Conservation (phyloP, 73 alveolate genomes). For the Durusdinium trenchii region DNA sequence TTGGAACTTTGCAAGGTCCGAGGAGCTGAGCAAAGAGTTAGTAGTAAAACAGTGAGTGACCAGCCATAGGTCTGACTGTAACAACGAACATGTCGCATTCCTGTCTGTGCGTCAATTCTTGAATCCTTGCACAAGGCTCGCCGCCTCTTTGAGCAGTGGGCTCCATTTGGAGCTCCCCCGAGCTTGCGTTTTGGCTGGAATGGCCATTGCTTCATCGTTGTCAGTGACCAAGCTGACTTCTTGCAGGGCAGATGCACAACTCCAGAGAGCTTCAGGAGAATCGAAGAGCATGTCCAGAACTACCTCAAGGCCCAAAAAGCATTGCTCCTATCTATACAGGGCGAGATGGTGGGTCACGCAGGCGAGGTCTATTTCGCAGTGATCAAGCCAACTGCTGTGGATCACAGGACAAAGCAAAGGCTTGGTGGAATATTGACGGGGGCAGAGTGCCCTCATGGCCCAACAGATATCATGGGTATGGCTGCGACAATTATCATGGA, state of each 20-base stretch:
- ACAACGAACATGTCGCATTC: too few relatives aligned
- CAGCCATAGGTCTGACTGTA: too few relatives aligned
- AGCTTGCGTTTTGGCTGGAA: not conserved
- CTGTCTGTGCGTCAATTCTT: too few relatives aligned
- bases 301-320: not conserved
- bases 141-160: too few relatives aligned
- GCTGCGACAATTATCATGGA: not conserved
- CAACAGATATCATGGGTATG: not conserved
- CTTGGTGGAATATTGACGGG: not conserved
- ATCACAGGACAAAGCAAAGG: not conserved
- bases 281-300: not conserved
- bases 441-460: not conserved
- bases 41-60: not conserved
- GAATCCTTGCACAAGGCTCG: too few relatives aligned
- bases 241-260: not conserved
- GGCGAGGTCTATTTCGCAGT: constrained; percentile 12
- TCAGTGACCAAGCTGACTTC: not conserved
- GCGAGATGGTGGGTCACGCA: constrained; percentile 17
- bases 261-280: not conserved
- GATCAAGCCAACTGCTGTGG: not conserved
- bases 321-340: not conserved
- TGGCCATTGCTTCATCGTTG: not conserved
- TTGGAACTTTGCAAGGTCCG: not conserved
- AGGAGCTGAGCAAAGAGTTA: not conserved
- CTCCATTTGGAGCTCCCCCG: too few relatives aligned